phyloP scores from a whole-genome alignment of 306 rosid genomes.

The Inga laurina region DNA sequence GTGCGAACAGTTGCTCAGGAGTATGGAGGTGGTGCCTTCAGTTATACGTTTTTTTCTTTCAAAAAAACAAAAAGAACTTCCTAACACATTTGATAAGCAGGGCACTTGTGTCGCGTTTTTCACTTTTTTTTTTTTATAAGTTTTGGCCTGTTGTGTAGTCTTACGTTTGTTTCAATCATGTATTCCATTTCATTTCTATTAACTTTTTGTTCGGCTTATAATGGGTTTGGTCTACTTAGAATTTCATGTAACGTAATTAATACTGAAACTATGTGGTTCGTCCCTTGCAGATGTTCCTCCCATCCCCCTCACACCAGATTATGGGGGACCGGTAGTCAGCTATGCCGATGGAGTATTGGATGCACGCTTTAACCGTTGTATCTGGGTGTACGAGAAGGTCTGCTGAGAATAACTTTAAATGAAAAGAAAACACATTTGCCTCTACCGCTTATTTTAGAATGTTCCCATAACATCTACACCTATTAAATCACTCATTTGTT shows the following conservation, averaged over 20 bases:
- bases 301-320: conserved; percentile 74
- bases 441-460: not conserved
- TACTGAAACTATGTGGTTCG: conserved; percentile 24
- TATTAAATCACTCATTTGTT: not conserved
- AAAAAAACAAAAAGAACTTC: too few relatives aligned
- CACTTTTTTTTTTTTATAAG: not conserved
- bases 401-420: not conserved
- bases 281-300: conserved; percentile 61
- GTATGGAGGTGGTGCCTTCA: conserved; percentile 90
- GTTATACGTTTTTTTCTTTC: not conserved
- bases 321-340: conserved; percentile 68
- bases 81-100: not conserved
- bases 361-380: conserved; percentile 68
- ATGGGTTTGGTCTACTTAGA: not conserved
- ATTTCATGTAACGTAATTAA: not conserved
- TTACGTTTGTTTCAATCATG: not conserved
- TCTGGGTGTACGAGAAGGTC: conserved; percentile 83
- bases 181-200: not conserved
- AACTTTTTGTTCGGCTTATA: not conserved
- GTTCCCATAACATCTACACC: not conserved
- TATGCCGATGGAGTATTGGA: conserved; percentile 91
- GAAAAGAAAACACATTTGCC: not conserved
- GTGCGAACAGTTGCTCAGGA: conserved; percentile 91
- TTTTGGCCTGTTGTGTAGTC: conserved; percentile 7
- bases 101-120: not conserved